Conservation (phyloP, 1,284 basidiomycete species). For the Rhodotorula sp. region DNA sequence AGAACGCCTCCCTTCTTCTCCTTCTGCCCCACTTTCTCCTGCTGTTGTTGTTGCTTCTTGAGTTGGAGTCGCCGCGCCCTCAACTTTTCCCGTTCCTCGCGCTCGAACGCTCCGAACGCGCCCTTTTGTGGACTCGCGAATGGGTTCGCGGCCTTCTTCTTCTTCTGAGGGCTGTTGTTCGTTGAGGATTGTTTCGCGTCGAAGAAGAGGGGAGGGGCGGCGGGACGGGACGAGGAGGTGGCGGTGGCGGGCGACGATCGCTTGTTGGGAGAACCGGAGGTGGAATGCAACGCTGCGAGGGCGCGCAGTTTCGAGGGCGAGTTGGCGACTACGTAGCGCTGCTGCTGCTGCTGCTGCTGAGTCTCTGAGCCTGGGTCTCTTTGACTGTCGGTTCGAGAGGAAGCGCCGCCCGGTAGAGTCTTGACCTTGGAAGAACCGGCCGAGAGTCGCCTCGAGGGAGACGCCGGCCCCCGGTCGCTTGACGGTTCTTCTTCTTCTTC, state of each 20-base stretch:
- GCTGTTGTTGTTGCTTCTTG: background rate
- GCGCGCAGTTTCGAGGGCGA: constrained; percentile 38
- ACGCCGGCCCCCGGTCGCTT: background rate
- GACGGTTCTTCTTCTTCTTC: background rate
- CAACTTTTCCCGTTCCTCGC: constrained; percentile 2
- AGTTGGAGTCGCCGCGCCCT: background rate
- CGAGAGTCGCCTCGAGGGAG: constrained; percentile 7
- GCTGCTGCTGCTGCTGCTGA: background rate
- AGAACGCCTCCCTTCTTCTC: background rate
- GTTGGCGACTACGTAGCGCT: constrained; percentile 35
- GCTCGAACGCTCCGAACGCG: constrained; percentile 12
- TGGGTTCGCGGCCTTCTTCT: constrained; percentile 18
- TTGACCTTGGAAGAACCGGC: background rate
- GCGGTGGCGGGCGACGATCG: background rate
- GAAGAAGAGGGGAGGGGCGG: background rate
- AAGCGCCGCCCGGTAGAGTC: no score
- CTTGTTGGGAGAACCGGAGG: constrained; percentile 26
- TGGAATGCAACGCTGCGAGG: constrained; percentile 33
- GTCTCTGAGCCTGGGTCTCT: background rate
- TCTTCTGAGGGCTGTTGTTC: constrained; percentile 5
- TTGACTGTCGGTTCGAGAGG: background rate
- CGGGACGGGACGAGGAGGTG: background rate
- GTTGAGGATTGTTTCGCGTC: background rate
- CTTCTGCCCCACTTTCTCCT: background rate
- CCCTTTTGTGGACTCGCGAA: constrained; percentile 23